Conservation (phyloP, 441 rosid genomes). For the Flueggea neowawraea region DNA sequence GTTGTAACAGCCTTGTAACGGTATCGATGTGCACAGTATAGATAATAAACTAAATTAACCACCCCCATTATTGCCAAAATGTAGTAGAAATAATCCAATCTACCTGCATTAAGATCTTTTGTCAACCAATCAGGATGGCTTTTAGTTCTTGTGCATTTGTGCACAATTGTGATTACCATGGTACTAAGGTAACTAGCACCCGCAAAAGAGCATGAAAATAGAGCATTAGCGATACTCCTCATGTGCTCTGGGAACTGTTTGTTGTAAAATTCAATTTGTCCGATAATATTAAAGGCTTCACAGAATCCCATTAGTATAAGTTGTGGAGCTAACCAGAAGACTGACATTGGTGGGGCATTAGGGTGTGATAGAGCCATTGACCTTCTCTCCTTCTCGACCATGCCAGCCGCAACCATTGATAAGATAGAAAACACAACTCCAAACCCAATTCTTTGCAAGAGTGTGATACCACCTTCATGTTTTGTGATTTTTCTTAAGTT, state of each 20-base stretch:
- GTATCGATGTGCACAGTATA: conserved; percentile 43
- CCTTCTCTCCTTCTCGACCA: conserved; percentile 54
- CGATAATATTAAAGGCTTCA: conserved; percentile 62
- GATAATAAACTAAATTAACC: conserved; percentile 47
- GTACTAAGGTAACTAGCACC: conserved; percentile 49
- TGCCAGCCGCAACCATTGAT: conserved; percentile 56
- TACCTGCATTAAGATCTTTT: conserved; percentile 50
- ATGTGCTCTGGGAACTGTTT: conserved; percentile 64
- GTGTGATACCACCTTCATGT: conserved; percentile 55
- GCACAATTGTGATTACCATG: conserved; percentile 37
- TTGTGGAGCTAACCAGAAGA: conserved; percentile 73
- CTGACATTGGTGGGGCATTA: conserved; percentile 35
- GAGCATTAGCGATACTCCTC: conserved; percentile 70
- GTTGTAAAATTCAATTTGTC: conserved; percentile 71
- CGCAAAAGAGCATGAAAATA: conserved; percentile 43
- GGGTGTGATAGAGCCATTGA: conserved; percentile 28
- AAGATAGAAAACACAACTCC: conserved; percentile 47
- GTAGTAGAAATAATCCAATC: conserved; percentile 65
- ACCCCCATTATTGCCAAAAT: conserved; percentile 54
- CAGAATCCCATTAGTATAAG: conserved; percentile 62
- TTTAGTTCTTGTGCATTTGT: conserved; percentile 32
- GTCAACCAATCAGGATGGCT: conserved; percentile 57
- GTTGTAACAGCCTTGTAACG: conserved; percentile 25
- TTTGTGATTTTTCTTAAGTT: conserved; percentile 50
- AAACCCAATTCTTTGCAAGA: conserved; percentile 58